Conservation (phyloP, 1,284 basidiomycete species). For the Lentinus polychrous region DNA sequence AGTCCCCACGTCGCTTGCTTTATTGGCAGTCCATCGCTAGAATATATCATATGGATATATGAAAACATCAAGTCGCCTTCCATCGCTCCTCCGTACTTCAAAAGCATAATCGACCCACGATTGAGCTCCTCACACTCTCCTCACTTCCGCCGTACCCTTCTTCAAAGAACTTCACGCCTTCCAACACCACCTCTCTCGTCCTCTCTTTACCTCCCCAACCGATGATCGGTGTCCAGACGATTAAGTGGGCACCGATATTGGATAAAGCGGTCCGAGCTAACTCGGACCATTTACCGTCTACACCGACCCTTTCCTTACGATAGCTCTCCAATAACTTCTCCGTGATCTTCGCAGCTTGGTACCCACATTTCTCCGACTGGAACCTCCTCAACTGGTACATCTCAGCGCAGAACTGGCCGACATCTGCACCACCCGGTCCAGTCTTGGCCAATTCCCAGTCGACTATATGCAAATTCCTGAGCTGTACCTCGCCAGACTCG, state of each 20-base stretch:
- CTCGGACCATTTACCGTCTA: constrained; percentile 15
- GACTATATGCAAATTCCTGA: constrained; percentile 39
- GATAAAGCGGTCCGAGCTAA: constrained; percentile 23
- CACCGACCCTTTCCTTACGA: constrained; percentile 13
- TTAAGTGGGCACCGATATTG: constrained; percentile 45
- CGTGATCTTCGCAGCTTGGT: constrained; percentile 28
- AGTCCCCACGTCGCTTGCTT: too few species aligned
- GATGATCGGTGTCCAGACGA: constrained; percentile 36
- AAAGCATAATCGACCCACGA: not conserved
- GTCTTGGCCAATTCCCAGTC: constrained; percentile 57
- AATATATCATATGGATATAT: too few species aligned
- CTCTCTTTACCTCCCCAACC: constrained; percentile 39
- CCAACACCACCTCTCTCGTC: constrained; percentile 38
- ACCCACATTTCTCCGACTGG: constrained; percentile 27
- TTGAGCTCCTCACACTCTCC: not conserved
- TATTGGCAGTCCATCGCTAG: too few species aligned
- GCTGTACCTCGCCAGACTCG: constrained; percentile 16
- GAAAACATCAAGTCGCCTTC: too few species aligned
- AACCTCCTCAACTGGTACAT: constrained; percentile 41
- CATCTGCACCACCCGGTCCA: constrained; percentile 43
- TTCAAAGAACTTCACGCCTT: constrained; percentile 39
- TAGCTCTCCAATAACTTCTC: constrained; percentile 40
- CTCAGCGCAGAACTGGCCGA: constrained; percentile 57
- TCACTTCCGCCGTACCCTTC: constrained; percentile 17
- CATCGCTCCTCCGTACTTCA: too few species aligned